phyloP scores from a whole-genome alignment of 805 yeast genomes.

The Pachysolen tannophilus region DNA sequence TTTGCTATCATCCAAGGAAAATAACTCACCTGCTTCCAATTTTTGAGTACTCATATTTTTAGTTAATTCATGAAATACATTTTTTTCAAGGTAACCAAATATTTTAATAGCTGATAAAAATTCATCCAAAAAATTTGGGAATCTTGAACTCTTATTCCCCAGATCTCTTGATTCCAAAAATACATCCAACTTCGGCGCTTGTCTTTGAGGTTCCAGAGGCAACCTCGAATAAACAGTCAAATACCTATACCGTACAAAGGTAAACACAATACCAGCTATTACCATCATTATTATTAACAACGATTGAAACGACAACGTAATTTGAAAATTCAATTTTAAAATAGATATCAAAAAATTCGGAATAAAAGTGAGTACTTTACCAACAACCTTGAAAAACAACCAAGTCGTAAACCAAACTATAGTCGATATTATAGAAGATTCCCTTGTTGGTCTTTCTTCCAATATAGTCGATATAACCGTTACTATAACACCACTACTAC shows the following conservation, averaged over 20 bases:
- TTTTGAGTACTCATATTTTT: constrained; percentile 87
- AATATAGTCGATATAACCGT: neutral
- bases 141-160: constrained; percentile 32
- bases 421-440: neutral
- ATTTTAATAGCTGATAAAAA: constrained; percentile 86
- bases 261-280: constrained; percentile 28
- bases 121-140: constrained; percentile 75
- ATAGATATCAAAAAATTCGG: constrained; percentile 22
- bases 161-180: constrained; percentile 30
- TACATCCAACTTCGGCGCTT: constrained; percentile 38
- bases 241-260: constrained; percentile 53
- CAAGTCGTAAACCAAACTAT: neutral
- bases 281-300: constrained; percentile 26
- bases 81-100: constrained; percentile 85
- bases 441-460: neutral
- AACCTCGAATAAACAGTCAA: constrained; percentile 55
- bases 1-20: constrained; percentile 54
- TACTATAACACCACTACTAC: neutral
- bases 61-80: constrained; percentile 89
- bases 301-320: constrained; percentile 44
- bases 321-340: constrained; percentile 36
- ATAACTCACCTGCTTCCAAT: constrained; percentile 66
- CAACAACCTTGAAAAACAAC: neutral
- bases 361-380: constrained; percentile 10
- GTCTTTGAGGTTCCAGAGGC: constrained; percentile 35